These are phyloP conservation scores for Parietichytrium sp. DNA, from an alignment of 108 stramenopile species.

Conservation along the genomic window DNA sequence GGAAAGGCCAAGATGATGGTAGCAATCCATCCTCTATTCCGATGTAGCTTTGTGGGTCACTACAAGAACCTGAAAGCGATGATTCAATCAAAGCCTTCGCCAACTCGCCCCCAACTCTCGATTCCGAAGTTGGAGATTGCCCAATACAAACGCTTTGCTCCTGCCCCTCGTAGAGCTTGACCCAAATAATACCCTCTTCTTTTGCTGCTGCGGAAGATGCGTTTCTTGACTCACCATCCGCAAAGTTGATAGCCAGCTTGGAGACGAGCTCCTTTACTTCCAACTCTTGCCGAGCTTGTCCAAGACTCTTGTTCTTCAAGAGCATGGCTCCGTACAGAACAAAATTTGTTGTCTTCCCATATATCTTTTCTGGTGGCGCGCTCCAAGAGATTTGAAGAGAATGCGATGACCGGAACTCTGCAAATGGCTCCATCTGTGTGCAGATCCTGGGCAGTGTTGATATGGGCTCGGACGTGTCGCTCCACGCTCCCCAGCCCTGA, in stretches of 20 bases:
- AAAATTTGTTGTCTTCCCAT: neutral
- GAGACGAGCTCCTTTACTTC: too few species aligned
- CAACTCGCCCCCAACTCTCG: neutral
- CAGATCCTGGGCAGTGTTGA: neutral
- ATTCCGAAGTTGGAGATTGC: neutral
- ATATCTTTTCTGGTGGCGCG: neutral
- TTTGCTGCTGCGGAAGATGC: neutral
- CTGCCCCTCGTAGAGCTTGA: neutral
- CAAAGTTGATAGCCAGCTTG: too few species aligned
- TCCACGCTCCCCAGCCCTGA: slow-evolving; percentile 23
- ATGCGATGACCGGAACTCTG: neutral
- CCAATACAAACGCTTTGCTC: neutral
- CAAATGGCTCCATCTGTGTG: neutral
- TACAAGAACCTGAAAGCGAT: neutral
- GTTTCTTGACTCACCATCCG: too few species aligned
- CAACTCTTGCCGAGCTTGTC: too few species aligned
- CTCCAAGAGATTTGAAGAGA: neutral
- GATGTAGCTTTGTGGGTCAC: neutral
- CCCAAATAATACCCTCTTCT: neutral
- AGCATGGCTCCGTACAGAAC: neutral
- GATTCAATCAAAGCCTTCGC: neutral
- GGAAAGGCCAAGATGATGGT: slow-evolving; percentile 16
- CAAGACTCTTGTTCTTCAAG: too few species aligned
- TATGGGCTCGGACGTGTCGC: neutral
- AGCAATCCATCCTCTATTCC: slow-evolving; percentile 3